These are phyloP conservation scores for Venturia effusa DNA, from an alignment of 2,329 filamentous ascomycete genomes.

Conservation along the genomic window DNA sequence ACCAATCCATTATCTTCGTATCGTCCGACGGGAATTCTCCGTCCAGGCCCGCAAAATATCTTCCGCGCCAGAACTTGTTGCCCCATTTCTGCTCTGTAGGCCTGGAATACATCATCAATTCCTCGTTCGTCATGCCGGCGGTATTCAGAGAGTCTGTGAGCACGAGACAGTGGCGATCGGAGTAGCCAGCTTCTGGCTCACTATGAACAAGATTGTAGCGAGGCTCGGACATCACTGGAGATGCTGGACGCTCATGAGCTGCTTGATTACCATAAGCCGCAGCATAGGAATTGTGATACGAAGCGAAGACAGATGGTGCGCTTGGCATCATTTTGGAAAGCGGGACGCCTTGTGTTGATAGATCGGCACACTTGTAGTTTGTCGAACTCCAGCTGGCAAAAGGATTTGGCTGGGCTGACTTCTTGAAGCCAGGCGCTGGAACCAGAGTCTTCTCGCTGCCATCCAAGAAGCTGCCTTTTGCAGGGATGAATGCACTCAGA, in stretches of 20 bases:
- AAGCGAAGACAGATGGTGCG: background rate
- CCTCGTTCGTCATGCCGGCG: background rate
- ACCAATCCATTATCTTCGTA: background rate
- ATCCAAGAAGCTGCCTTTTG: background rate
- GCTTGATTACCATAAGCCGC: background rate
- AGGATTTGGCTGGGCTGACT: constrained; percentile 2
- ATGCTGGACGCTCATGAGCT: background rate
- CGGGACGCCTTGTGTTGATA: background rate
- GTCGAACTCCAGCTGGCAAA: constrained; percentile 1
- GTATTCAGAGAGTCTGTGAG: background rate
- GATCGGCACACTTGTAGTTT: background rate
- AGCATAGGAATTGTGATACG: background rate
- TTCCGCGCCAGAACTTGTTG: background rate
- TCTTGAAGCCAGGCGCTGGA: background rate
- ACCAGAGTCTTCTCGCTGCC: background rate
- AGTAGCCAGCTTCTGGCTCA: constrained; percentile 3
- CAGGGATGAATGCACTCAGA: background rate
- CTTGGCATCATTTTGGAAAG: background rate
- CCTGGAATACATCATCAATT: constrained; percentile 3
- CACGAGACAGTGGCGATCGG: background rate
- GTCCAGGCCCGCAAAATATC: background rate
- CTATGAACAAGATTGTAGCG: background rate
- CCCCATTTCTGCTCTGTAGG: background rate
- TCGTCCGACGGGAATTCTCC: background rate
- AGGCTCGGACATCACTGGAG: background rate